These are phyloP conservation scores for Ascoidea tarda DNA, from an alignment of 805 yeast species.

Conservation along the genomic window DNA sequence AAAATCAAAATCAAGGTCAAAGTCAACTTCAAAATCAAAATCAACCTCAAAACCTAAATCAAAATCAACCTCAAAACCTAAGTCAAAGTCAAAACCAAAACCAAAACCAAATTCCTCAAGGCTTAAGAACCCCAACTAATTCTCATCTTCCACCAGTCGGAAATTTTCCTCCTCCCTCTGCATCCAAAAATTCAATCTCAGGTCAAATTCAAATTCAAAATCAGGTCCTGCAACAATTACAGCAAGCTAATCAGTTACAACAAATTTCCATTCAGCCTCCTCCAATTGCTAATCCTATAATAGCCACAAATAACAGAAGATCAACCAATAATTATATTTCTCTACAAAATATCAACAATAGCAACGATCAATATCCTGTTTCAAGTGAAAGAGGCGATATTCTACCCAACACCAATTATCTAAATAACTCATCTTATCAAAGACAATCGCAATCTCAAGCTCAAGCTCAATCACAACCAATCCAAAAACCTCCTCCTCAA, in stretches of 20 bases:
- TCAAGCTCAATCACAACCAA: neutral
- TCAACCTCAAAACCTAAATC: neutral
- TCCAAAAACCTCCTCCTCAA: slow-evolving; percentile 22
- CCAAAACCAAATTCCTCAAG: neutral
- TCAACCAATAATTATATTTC: neutral
- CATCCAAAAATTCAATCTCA: slow-evolving; percentile 16
- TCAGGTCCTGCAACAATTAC: slow-evolving; percentile 5
- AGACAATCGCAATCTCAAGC: neutral
- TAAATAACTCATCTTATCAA: neutral
- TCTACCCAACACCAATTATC: no score
- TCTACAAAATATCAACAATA: no score
- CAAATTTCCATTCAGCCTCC: neutral
- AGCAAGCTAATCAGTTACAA: neutral
- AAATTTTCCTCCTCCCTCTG: slow-evolving; percentile 60
- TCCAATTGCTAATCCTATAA: neutral
- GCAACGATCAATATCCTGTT: neutral
- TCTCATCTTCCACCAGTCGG: slow-evolving; percentile 78
- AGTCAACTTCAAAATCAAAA: neutral
- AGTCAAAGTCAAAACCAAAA: neutral
- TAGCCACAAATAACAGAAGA: neutral
- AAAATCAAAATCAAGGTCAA: neutral
- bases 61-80: neutral
- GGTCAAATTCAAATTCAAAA: slow-evolving; percentile 3
- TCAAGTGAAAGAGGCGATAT: neutral
- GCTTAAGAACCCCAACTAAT: neutral